These are phyloP conservation scores for Trichoderma polysporum DNA, from an alignment of 2,329 filamentous ascomycete genomes.

Conservation along the genomic window DNA sequence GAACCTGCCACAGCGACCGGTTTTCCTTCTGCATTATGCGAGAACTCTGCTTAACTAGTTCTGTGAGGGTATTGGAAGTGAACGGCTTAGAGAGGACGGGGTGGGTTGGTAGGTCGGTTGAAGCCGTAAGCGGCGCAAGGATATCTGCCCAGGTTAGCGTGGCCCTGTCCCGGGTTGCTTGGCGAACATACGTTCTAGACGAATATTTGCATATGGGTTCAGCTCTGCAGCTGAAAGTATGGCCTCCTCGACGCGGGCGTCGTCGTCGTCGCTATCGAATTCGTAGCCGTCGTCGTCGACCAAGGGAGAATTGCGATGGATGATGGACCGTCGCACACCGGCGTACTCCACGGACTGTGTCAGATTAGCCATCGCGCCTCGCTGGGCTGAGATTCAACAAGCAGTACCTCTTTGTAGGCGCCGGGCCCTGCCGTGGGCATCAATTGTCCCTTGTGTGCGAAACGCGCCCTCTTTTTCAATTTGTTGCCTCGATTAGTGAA, in stretches of 20 bases:
- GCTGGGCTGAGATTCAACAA: neutral
- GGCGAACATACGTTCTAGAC: slow-evolving; percentile 62
- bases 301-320: slow-evolving; percentile 70
- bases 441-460: slow-evolving; percentile 68
- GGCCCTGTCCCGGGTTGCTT: neutral
- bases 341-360: slow-evolving; percentile 68
- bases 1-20: slow-evolving; percentile 68
- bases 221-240: slow-evolving; percentile 63
- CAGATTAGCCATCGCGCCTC: slow-evolving; percentile 28
- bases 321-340: slow-evolving; percentile 69
- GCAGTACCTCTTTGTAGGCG: slow-evolving; percentile 67
- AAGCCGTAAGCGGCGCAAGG: slow-evolving; percentile 71
- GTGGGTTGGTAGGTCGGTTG: slow-evolving; percentile 72
- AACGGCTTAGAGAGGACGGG: slow-evolving; percentile 74
- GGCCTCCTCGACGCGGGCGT: slow-evolving; percentile 61
- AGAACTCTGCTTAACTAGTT: slow-evolving; percentile 67
- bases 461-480: slow-evolving; percentile 71
- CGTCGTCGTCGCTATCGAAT: slow-evolving; percentile 70
- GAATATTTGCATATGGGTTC: slow-evolving; percentile 72
- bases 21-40: slow-evolving; percentile 75
- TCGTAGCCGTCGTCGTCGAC: slow-evolving; percentile 78
- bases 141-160: slow-evolving; percentile 54
- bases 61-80: slow-evolving; percentile 68
- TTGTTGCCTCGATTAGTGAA: slow-evolving; percentile 77
- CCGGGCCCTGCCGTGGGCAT: slow-evolving; percentile 64